These are phyloP conservation scores for Xeromyces bisporus DNA, from an alignment of 495 filamentous ascomycete genomes.

Conservation along the genomic window DNA sequence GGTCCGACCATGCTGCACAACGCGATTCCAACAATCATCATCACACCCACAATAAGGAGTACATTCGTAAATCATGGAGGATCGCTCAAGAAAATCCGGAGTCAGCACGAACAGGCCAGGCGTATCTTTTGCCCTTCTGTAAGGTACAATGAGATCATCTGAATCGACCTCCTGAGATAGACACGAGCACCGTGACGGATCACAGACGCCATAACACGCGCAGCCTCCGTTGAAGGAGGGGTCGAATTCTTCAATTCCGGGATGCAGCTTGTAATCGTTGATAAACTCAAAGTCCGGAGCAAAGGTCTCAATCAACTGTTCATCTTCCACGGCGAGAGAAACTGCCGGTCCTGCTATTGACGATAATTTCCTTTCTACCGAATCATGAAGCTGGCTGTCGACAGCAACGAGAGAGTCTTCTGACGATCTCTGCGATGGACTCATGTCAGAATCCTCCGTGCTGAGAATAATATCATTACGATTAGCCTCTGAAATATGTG, in stretches of 20 bases:
- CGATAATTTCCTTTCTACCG: slow-evolving; percentile 11
- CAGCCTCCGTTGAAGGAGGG: slow-evolving; percentile 28
- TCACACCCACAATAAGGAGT: slow-evolving; percentile 53
- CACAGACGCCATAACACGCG: slow-evolving; percentile 16
- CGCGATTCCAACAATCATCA: slow-evolving; percentile 52
- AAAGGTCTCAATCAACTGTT: slow-evolving; percentile 9
- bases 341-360: slow-evolving; percentile 15
- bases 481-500: too few relatives aligned
- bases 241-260: slow-evolving; percentile 14
- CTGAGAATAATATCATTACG: too few relatives aligned
- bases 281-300: slow-evolving; percentile 28
- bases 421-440: too few relatives aligned
- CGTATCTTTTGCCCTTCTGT: slow-evolving; percentile 9
- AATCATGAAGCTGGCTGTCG: slow-evolving; percentile 4
- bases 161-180: slow-evolving; percentile 20
- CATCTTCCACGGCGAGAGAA: slow-evolving; percentile 9
- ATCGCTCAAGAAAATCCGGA: slow-evolving; percentile 14
- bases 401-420: not conserved
- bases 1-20: slow-evolving; percentile 62
- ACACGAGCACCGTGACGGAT: slow-evolving; percentile 21
- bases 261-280: slow-evolving; percentile 19
- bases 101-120: slow-evolving; percentile 9
- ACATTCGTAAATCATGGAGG: slow-evolving; percentile 62
- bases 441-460: too few relatives aligned
- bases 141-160: slow-evolving; percentile 21